Conservation (phyloP, 495 filamentous ascomycete species). For the Podospora tetraspora region DNA sequence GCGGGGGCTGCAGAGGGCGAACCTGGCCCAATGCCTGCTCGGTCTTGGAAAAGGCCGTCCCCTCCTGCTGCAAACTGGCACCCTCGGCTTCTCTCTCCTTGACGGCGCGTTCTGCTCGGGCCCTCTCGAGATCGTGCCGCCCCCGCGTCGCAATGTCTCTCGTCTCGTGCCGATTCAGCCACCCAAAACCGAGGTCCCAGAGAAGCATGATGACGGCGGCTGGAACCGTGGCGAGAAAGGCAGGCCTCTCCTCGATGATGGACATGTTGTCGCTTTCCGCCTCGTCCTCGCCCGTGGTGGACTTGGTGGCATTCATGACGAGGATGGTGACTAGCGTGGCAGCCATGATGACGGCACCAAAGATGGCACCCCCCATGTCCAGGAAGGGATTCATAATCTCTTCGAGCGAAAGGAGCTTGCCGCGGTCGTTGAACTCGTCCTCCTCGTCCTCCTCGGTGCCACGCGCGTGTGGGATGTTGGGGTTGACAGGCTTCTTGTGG, state of each 20-base stretch:
- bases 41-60: background rate
- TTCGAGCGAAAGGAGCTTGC: slow-evolving; percentile 52
- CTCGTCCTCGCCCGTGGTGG: slow-evolving; percentile 16
- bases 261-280: background rate
- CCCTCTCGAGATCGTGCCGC: slow-evolving; percentile 44
- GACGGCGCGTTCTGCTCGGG: slow-evolving; percentile 30
- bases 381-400: slow-evolving; percentile 68
- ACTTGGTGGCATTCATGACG: slow-evolving; percentile 51
- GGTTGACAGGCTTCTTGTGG: slow-evolving; percentile 54
- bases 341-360: slow-evolving; percentile 57
- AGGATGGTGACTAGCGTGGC: slow-evolving; percentile 55
- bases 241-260: slow-evolving; percentile 37
- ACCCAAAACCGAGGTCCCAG: slow-evolving; percentile 56
- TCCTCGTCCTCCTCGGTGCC: slow-evolving; percentile 46
- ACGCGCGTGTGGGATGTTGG: slow-evolving; percentile 58
- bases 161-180: slow-evolving; percentile 52
- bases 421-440: slow-evolving; percentile 45
- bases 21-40: background rate
- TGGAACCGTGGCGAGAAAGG: slow-evolving; percentile 58
- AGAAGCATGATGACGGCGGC: slow-evolving; percentile 58
- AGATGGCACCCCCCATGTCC: slow-evolving; percentile 55
- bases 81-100: background rate
- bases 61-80: background rate
- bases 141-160: slow-evolving; percentile 54
- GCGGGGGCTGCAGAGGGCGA: background rate